phyloP scores from a whole-genome alignment of 2,329 filamentous ascomycete genomes.

The Phaeosphaeria sp. region DNA sequence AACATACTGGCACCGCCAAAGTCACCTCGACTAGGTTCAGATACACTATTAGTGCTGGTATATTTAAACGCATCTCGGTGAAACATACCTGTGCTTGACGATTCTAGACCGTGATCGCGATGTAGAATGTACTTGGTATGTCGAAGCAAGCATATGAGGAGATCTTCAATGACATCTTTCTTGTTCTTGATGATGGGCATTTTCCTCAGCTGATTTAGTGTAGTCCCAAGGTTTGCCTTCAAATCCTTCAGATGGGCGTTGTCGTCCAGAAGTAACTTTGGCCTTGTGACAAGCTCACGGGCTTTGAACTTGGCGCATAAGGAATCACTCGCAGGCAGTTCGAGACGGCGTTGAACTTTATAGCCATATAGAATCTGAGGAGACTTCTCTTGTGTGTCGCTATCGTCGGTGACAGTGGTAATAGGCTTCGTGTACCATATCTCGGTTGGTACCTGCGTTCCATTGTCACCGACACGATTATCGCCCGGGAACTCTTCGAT shows the following conservation, averaged over 20 bases:
- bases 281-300: not conserved
- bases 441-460: constrained; percentile 16
- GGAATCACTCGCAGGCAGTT: not conserved
- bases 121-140: constrained; percentile 3
- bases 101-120: constrained; percentile 1
- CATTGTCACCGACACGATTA: not conserved
- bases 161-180: constrained; percentile 10
- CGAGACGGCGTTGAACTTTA: constrained; percentile 1
- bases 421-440: constrained; percentile 6
- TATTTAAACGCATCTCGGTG: not conserved
- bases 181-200: constrained; percentile 5
- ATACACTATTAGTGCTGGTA: not conserved
- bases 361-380: constrained; percentile 4
- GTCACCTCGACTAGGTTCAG: constrained; percentile 15
- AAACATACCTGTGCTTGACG: constrained; percentile 4
- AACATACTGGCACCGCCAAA: constrained; percentile 20
- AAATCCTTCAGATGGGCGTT: not conserved
- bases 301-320: not conserved
- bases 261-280: constrained; percentile 7
- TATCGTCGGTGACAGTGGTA: not conserved
- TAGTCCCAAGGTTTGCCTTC: not conserved
- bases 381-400: not conserved
- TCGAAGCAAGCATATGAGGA: constrained; percentile 3
- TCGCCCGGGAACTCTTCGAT: constrained; percentile 15
- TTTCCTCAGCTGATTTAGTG: not conserved